Percentiles rank a stretch among this genome's conserved stretches.
Conservation (phyloP, 139 green algal species). For the Prasinococcaceae sp. region DNA sequence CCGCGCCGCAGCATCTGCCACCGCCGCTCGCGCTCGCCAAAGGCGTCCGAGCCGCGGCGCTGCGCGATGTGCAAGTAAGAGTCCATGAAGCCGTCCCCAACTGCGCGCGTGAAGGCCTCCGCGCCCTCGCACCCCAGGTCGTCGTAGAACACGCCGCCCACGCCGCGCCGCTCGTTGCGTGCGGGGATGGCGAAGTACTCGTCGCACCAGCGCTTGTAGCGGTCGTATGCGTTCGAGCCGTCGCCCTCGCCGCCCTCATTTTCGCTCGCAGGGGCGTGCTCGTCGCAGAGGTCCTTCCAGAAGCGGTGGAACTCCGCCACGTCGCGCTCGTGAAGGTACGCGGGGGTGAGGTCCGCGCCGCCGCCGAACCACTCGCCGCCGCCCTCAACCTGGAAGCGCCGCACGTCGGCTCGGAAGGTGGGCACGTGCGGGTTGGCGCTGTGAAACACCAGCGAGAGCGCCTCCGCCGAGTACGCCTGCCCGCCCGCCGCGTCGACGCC, state of each 20-base stretch:
- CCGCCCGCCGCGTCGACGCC: slow-evolving; percentile 59
- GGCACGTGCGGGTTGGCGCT: slow-evolving; percentile 65
- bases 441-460: slow-evolving; percentile 91
- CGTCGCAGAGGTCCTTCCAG: slow-evolving; percentile 50
- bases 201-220: slow-evolving; percentile 86
- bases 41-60: slow-evolving; percentile 20
- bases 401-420: slow-evolving; percentile 84
- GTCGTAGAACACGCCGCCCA: slow-evolving; percentile 95
- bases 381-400: slow-evolving; percentile 72
- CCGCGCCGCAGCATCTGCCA: slow-evolving; percentile 80
- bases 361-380: slow-evolving; percentile 75
- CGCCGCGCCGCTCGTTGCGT: slow-evolving; percentile 77
- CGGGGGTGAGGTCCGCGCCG: slow-evolving; percentile 86
- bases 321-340: slow-evolving; percentile 51
- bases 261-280: slow-evolving; percentile 24
- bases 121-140: slow-evolving; percentile 42
- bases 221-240: slow-evolving; percentile 55
- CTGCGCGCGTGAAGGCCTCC: slow-evolving; percentile 34
- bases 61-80: slow-evolving; percentile 44
- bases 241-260: not conserved
- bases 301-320: slow-evolving; percentile 56
- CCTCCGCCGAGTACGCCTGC: slow-evolving; percentile 66
- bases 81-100: slow-evolving; percentile 18
- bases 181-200: slow-evolving; percentile 93
- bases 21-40: slow-evolving; percentile 49